Percentiles rank a stretch among this genome's conserved stretches.
phyloP scores from a whole-genome alignment of 306 rosid species.

The Lithocarpus polystachyus region DNA sequence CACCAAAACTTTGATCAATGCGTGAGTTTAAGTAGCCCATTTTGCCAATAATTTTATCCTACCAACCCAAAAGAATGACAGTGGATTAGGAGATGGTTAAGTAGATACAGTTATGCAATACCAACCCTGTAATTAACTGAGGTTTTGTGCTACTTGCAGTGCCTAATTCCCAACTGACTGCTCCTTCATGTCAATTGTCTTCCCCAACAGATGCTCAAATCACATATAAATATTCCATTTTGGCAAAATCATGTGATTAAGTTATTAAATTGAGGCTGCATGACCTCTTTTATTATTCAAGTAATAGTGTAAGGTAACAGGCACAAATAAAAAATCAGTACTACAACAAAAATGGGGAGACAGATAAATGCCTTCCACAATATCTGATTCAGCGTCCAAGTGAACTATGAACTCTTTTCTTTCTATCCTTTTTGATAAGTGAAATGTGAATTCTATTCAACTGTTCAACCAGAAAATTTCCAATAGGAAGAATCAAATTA shows the following conservation, averaged over 20 bases:
- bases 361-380: neutral
- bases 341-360: neutral
- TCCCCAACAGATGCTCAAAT: slow-evolving; percentile 41
- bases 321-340: neutral
- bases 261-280: neutral
- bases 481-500: neutral
- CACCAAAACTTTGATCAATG: slow-evolving; percentile 15
- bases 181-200: slow-evolving; percentile 59
- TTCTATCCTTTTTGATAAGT: neutral
- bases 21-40: slow-evolving; percentile 45
- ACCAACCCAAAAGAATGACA: slow-evolving; percentile 57
- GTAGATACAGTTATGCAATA: slow-evolving; percentile 24
- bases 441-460: neutral
- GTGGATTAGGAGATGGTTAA: slow-evolving; percentile 58
- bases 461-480: neutral
- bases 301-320: neutral
- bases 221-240: slow-evolving; percentile 25
- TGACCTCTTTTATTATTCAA: neutral
- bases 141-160: slow-evolving; percentile 15
- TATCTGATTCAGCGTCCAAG: neutral
- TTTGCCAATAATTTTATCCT: slow-evolving; percentile 36
- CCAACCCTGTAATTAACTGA: slow-evolving; percentile 38
- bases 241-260: neutral
- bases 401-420: neutral
- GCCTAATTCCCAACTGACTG: slow-evolving; percentile 54